Evolutionary conservation across 352 stramenopile species (phyloP).

Genomic region (Albugo candida): DNA sequence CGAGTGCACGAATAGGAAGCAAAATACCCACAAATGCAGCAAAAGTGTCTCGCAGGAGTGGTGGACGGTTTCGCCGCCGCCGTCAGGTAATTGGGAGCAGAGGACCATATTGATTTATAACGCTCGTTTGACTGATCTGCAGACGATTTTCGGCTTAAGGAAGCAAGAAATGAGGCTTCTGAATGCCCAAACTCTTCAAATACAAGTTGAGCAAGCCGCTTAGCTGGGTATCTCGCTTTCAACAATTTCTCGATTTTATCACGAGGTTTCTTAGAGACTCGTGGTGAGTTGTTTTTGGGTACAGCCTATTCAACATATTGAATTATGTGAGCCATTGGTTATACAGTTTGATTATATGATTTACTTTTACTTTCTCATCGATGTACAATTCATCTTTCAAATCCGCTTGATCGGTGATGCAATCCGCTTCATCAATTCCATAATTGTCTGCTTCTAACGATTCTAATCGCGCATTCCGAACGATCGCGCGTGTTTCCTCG

Average conservation of each 20-base stretch:
- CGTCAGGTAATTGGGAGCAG: constrained; percentile 44
- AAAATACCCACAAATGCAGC: constrained; percentile 70
- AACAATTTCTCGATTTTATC: constrained; percentile 9
- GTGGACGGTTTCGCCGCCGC: constrained; percentile 34
- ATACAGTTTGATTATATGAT: too few relatives aligned
- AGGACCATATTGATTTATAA: background rate
- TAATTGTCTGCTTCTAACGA: constrained; percentile 82
- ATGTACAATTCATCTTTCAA: constrained; percentile 45
- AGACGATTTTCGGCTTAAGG: background rate
- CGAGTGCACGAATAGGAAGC: constrained; percentile 56
- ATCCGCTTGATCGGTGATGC: constrained; percentile 20
- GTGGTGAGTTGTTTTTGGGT: background rate
- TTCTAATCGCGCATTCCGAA: constrained; percentile 71
- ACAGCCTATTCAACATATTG: background rate
- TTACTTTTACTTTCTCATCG: constrained; percentile 35
- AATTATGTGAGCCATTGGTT: background rate
- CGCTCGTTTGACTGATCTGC: background rate
- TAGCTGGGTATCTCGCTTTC: constrained; percentile 31
- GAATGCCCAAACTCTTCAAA: constrained; percentile 52
- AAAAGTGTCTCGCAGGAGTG: constrained; percentile 58
- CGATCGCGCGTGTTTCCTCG: constrained; percentile 58
- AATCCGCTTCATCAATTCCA: constrained; percentile 23
- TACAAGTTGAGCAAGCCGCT: constrained; percentile 72
- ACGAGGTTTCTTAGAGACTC: background rate
- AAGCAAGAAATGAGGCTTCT: background rate